phyloP scores from a whole-genome alignment of 1,139 yeast genomes.

The Candida pseudoviswanathii region DNA sequence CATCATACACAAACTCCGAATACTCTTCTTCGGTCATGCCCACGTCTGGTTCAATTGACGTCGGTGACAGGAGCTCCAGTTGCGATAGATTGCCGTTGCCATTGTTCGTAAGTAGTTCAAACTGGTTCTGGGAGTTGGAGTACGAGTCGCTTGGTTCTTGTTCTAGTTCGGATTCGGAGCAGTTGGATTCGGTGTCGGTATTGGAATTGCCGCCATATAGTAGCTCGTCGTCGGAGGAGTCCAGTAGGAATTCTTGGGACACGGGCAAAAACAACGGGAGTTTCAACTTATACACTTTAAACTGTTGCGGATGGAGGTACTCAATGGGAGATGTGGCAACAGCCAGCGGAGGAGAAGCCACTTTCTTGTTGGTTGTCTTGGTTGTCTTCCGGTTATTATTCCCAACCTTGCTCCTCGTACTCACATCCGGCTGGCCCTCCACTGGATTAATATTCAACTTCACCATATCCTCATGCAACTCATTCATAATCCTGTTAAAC shows the following conservation, averaged over 20 bases:
- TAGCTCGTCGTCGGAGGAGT: background rate
- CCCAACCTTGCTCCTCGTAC: background rate
- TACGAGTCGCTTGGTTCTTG: background rate
- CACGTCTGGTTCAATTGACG: background rate
- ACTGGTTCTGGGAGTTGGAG: background rate
- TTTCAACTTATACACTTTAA: background rate
- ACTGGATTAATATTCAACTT: background rate
- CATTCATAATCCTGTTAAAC: slow-evolving; percentile 5
- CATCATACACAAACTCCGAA: slow-evolving; percentile 12
- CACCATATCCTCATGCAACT: slow-evolving; percentile 3
- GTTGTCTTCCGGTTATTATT: background rate
- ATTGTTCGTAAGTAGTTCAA: background rate
- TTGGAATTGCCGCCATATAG: background rate
- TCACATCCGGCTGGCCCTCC: background rate
- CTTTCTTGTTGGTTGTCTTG: background rate
- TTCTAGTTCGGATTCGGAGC: background rate
- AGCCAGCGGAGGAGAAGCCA: background rate
- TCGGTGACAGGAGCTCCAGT: background rate
- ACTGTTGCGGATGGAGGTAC: background rate
- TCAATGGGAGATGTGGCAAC: background rate
- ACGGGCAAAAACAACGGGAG: background rate
- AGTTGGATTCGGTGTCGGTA: background rate
- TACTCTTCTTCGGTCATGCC: slow-evolving; percentile 9
- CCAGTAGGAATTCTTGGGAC: background rate
- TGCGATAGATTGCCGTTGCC: background rate